Percentiles rank a stretch among this genome's conserved stretches.
Evolutionary conservation across 768 basidiomycete genomes (phyloP).

Genomic region (Termitomyces sp.): DNA sequence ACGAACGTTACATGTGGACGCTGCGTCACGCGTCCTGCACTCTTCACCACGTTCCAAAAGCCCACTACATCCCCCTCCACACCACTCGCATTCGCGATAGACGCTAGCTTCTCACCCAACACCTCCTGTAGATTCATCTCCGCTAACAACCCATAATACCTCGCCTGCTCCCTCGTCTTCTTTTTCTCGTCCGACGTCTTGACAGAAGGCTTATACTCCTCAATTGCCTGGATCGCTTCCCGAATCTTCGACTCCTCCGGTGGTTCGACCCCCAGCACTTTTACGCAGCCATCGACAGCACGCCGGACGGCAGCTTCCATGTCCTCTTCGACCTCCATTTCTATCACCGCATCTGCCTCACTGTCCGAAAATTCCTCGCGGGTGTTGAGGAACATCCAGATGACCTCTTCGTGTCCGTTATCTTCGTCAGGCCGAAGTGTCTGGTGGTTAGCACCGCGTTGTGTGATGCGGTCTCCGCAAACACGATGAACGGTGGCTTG

Average conservation of each 20-base stretch:
- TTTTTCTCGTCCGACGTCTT: conserved; percentile 29
- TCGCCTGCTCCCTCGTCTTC: conserved; percentile 32
- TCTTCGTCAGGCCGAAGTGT: conserved; percentile 58
- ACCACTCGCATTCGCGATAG: conserved; percentile 15
- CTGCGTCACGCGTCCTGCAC: conserved; percentile 42
- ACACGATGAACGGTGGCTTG: conserved; percentile 66
- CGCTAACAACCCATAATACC: conserved; percentile 79
- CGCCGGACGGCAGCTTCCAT: conserved; percentile 53
- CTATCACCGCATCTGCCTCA: conserved; percentile 59
- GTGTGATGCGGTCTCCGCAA: conserved; percentile 69
- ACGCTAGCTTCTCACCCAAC: conserved; percentile 39
- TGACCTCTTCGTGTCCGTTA: conserved; percentile 65
- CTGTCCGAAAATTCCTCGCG: conserved; percentile 52
- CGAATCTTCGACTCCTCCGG: conserved; percentile 57
- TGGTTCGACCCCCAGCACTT: conserved; percentile 46
- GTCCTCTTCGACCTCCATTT: conserved; percentile 53
- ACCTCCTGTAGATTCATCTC: conserved; percentile 61
- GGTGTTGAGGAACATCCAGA: conserved; percentile 77
- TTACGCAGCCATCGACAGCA: conserved; percentile 56
- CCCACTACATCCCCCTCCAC: conserved; percentile 23
- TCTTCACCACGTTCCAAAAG: conserved; percentile 52
- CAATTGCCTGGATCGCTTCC: conserved; percentile 48
- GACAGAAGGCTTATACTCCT: conserved; percentile 35
- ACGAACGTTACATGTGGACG: conserved; percentile 87
- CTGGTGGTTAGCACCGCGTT: conserved; percentile 85